Conservation (phyloP, 2,329 filamentous ascomycete species). For the Trichoderma endophyticum region DNA sequence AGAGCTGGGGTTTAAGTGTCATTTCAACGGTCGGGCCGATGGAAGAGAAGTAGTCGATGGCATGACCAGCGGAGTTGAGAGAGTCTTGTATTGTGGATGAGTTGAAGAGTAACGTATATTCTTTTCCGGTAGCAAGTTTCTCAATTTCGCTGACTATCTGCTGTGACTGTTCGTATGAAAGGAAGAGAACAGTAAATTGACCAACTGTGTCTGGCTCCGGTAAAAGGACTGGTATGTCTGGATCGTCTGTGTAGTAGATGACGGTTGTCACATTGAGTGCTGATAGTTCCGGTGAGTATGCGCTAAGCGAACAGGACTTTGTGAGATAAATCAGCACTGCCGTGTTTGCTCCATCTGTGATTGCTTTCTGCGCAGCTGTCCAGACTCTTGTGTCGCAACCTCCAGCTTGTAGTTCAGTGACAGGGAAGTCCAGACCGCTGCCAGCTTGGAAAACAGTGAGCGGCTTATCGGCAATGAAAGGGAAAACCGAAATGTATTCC, state of each 20-base stretch:
- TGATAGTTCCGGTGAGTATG: not conserved
- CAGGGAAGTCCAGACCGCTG: not conserved
- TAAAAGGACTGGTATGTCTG: not conserved
- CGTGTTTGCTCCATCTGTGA: not conserved
- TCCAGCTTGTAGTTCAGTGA: not conserved
- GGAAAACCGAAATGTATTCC: not conserved
- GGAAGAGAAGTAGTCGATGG: not conserved
- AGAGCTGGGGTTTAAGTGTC: constrained; percentile 53
- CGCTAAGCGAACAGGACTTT: not conserved
- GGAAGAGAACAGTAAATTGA: not conserved
- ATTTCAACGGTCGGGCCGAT: constrained; percentile 27
- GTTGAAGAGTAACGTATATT: not conserved
- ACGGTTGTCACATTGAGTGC: not conserved
- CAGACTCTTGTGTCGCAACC: not conserved
- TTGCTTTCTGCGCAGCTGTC: not conserved
- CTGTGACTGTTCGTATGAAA: not conserved
- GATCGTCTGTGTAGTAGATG: constrained; percentile 1
- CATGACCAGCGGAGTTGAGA: not conserved
- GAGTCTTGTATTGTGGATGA: not conserved
- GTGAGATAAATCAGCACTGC: not conserved
- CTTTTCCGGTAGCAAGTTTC: not conserved
- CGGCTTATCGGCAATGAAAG: not conserved
- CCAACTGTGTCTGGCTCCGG: not conserved
- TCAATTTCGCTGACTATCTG: not conserved
- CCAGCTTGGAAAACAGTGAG: not conserved